Conservation (phyloP, 306 rosid species). For the Corylus americana region DNA sequence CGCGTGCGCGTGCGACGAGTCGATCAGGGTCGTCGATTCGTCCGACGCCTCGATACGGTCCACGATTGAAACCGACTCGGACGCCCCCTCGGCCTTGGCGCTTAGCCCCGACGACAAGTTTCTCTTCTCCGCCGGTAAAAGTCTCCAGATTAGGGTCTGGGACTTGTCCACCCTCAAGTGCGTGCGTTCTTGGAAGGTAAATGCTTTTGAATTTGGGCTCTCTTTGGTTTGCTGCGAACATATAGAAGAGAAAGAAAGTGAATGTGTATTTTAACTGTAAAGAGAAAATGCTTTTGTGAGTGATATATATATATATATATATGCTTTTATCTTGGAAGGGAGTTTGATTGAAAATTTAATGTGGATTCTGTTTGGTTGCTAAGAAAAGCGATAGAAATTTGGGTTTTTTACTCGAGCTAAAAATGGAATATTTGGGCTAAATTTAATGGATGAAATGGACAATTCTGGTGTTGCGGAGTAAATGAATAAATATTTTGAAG, state of each 20-base stretch:
- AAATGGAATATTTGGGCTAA: too few relatives aligned
- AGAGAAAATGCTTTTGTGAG: too few relatives aligned
- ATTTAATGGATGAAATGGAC: too few relatives aligned
- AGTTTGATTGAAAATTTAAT: too few relatives aligned
- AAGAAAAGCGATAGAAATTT: neutral
- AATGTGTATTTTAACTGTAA: neutral
- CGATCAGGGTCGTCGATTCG: slow-evolving; percentile 76
- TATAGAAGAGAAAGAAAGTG: neutral
- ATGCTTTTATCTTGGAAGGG: too few relatives aligned
- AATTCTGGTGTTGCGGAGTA: neutral
- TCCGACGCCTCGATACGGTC: slow-evolving; percentile 64
- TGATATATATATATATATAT: too few relatives aligned
- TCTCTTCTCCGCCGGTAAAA: slow-evolving; percentile 76
- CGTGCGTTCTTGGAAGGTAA: slow-evolving; percentile 93
- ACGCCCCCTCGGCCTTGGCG: slow-evolving; percentile 65
- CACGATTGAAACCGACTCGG: slow-evolving; percentile 73
- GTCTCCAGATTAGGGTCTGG: slow-evolving; percentile 86
- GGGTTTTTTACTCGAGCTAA: too few relatives aligned
- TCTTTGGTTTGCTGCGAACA: neutral
- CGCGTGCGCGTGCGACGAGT: slow-evolving; percentile 71
- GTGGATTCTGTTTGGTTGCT: neutral
- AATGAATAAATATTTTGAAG: neutral
- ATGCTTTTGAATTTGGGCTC: neutral
- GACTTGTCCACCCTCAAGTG: slow-evolving; percentile 74
- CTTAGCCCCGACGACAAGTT: slow-evolving; percentile 68